phyloP scores from a whole-genome alignment of 306 rosid genomes.

The Cicer chorassanicum region DNA sequence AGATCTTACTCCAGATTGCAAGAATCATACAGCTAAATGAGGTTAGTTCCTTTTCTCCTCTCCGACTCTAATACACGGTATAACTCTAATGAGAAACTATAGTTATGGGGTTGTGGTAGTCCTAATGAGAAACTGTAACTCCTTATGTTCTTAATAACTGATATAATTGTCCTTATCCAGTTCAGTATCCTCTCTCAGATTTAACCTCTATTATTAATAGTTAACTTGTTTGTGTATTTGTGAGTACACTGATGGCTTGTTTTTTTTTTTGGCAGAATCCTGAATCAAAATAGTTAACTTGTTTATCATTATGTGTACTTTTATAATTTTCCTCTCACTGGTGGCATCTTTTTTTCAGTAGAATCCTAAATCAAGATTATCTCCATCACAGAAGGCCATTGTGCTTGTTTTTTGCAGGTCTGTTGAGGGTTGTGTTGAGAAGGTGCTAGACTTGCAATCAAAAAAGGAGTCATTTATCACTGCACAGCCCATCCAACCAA shows the following conservation, averaged over 20 bases:
- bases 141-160: conserved; percentile 42
- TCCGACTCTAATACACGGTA: no score
- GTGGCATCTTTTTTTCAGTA: conserved; percentile 48
- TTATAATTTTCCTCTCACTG: conserved; percentile 15
- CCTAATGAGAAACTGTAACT: no score
- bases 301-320: conserved; percentile 14
- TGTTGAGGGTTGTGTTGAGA: no score
- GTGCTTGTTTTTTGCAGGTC: conserved; percentile 81
- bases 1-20: conserved; percentile 64
- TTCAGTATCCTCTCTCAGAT: no score
- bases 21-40: conserved; percentile 72
- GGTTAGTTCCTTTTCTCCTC: no score
- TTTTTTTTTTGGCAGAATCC: no score
- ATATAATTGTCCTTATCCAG: conserved; percentile 37
- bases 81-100: conserved; percentile 32
- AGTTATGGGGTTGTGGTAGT: conserved; percentile 24
- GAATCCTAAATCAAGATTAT: conserved; percentile 75
- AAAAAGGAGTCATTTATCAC: conserved; percentile 60
- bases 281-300: no score
- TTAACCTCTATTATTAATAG: no score
- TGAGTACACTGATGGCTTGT: no score
- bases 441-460: conserved; percentile 59
- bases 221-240: no score
- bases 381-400: conserved; percentile 85
- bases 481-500: conserved; percentile 78